Conservation (phyloP, 169 alveolate genomes). For the Plasmodium yoelii region DNA sequence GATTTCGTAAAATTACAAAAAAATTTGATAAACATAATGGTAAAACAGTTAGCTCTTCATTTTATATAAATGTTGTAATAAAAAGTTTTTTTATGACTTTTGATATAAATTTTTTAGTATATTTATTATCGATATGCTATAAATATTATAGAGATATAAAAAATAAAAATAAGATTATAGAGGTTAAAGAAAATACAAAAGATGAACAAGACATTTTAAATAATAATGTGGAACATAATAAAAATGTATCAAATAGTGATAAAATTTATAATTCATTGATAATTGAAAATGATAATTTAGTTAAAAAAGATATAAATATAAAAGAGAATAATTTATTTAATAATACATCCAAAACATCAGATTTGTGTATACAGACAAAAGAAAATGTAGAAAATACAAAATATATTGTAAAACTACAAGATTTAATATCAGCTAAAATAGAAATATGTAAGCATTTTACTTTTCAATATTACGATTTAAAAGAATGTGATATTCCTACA, state of each 20-base stretch:
- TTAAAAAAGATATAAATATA: background rate
- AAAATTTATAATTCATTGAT: background rate
- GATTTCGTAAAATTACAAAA: constrained; percentile 85
- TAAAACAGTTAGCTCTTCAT: constrained; percentile 79
- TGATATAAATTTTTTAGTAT: constrained; percentile 69
- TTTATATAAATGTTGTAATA: constrained; percentile 80
- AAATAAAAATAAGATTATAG: background rate
- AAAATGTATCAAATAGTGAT: background rate
- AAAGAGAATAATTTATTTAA: background rate
- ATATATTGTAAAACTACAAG: constrained; percentile 31
- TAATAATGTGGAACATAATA: background rate
- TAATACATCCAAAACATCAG: too few relatives aligned
- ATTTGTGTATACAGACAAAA: too few relatives aligned
- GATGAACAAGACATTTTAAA: background rate
- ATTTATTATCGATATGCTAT: constrained; percentile 49
- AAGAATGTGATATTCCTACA: constrained; percentile 29
- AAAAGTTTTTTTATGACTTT: constrained; percentile 76
- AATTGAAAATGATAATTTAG: background rate
- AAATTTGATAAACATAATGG: constrained; percentile 84
- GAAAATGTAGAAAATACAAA: constrained; percentile 1
- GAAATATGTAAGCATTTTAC: constrained; percentile 28
- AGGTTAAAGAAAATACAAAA: background rate
- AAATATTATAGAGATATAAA: constrained; percentile 21
- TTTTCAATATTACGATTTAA: constrained; percentile 13
- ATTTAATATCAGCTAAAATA: constrained; percentile 21